Conservation (phyloP, 345 rosid genomes). For the Zanthoxylum bungeanum region DNA sequence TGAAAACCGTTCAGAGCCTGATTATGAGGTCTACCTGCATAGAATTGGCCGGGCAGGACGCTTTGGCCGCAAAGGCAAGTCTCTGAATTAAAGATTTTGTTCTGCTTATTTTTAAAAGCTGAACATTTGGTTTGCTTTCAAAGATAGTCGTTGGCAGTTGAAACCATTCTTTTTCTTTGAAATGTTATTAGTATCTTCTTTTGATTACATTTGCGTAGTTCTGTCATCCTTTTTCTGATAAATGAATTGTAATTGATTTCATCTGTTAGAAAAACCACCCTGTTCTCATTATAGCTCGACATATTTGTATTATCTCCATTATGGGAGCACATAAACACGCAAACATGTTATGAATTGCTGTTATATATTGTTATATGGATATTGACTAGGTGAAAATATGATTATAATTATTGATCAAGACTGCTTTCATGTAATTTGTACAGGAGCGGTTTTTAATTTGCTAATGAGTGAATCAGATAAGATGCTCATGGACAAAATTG, state of each 20-base stretch:
- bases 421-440: constrained; percentile 13
- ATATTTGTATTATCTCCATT: not conserved
- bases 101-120: not conserved
- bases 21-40: constrained; percentile 90
- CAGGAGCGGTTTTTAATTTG: constrained; percentile 93
- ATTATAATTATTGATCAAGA: not conserved
- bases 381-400: not conserved
- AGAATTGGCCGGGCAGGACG: constrained; percentile 98
- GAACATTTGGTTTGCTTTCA: not conserved
- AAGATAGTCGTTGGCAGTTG: not conserved
- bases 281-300: not conserved
- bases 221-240: not conserved
- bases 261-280: not conserved
- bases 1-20: constrained; percentile 51
- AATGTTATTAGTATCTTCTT: not conserved
- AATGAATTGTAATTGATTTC: not conserved
- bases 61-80: constrained; percentile 84
- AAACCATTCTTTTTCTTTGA: not conserved
- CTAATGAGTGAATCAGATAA: constrained; percentile 44
- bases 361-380: not conserved
- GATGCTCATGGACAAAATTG: constrained; percentile 67
- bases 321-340: not conserved
- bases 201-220: not conserved
- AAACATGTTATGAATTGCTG: not conserved
- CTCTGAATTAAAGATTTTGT: not conserved